Percentiles rank a stretch among this genome's conserved stretches.
Conservation (phyloP, 768 basidiomycete genomes). For the Mycena haematopus region DNA sequence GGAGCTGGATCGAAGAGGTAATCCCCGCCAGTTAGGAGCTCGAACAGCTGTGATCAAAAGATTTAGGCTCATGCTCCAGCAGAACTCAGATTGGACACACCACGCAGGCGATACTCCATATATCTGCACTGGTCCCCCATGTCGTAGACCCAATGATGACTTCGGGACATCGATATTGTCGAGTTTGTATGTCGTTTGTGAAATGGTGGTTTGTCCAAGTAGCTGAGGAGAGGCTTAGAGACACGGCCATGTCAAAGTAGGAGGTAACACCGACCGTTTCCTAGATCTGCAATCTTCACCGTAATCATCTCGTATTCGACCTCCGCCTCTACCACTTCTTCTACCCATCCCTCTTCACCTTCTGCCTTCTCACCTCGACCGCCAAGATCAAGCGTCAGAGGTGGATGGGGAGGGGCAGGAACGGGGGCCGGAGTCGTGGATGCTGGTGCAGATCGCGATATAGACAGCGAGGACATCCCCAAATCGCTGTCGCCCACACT, state of each 20-base stretch:
- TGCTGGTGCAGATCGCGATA: constrained; percentile 24
- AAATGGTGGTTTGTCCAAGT: constrained; percentile 96
- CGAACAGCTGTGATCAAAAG: constrained; percentile 72
- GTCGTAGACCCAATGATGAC: constrained; percentile 90
- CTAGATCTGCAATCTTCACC: constrained; percentile 98
- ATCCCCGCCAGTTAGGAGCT: constrained; percentile 94
- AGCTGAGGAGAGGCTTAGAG: constrained; percentile 45
- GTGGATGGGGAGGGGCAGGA: background rate
- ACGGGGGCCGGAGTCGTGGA: constrained; percentile 6
- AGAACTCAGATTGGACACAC: constrained; percentile 52
- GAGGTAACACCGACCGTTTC: constrained; percentile 71
- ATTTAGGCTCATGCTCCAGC: background rate
- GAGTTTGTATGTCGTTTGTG: constrained; percentile 97
- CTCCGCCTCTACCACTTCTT: constrained; percentile 24
- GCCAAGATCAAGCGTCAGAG: constrained; percentile 11
- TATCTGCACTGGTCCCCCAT: constrained; percentile 94
- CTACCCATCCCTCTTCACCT: constrained; percentile 27
- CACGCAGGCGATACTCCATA: constrained; percentile 96
- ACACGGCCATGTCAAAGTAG: background rate
- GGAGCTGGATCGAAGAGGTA: constrained; percentile 98
- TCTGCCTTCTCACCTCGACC: constrained; percentile 3
- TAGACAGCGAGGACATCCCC: constrained; percentile 16
- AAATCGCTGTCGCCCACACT: constrained; percentile 7
- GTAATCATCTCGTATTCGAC: constrained; percentile 74
- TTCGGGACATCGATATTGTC: constrained; percentile 97